A percentile compares a stretch with the other conserved stretches of the same genome.
Evolutionary conservation across 2,329 filamentous ascomycete genomes (phyloP).

Genomic region (Diplocarpon mali): DNA sequence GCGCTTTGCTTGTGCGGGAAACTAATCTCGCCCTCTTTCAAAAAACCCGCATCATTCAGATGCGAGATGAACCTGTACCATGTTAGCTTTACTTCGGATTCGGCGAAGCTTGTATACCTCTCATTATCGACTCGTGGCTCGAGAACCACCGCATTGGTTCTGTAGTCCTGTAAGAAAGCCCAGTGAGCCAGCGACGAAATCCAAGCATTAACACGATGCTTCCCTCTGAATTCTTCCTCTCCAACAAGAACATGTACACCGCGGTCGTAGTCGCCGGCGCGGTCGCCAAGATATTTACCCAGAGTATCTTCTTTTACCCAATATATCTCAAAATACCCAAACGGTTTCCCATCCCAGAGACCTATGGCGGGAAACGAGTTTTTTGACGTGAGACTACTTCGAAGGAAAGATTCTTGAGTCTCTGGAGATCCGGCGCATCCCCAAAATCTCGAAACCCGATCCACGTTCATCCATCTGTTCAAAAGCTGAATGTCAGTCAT

Average conservation of each 20-base stretch:
- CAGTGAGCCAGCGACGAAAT: slow-evolving; percentile 79
- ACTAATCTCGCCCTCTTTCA: slow-evolving; percentile 73
- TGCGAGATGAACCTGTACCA: slow-evolving; percentile 49
- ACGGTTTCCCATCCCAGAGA: slow-evolving; percentile 88
- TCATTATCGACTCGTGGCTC: slow-evolving; percentile 88
- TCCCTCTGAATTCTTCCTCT: slow-evolving; percentile 80
- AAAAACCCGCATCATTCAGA: slow-evolving; percentile 65
- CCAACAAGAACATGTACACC: slow-evolving; percentile 84
- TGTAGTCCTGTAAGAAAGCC: slow-evolving; percentile 63
- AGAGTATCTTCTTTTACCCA: slow-evolving; percentile 91
- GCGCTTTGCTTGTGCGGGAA: slow-evolving; percentile 92
- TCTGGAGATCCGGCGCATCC: slow-evolving; percentile 47
- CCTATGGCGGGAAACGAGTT: slow-evolving; percentile 88
- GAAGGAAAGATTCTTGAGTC: slow-evolving; percentile 58
- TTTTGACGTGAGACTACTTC: slow-evolving; percentile 48
- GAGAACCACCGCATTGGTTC: slow-evolving; percentile 73
- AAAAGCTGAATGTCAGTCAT: slow-evolving; percentile 56
- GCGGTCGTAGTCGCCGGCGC: slow-evolving; percentile 70
- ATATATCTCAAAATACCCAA: slow-evolving; percentile 96
- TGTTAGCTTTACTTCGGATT: background rate
- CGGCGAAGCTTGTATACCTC: slow-evolving; percentile 32
- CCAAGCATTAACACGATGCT: slow-evolving; percentile 69
- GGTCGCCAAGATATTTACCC: slow-evolving; percentile 56
- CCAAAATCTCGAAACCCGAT: slow-evolving; percentile 81
- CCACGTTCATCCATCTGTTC: slow-evolving; percentile 79